Evolutionary conservation across 345 rosid species (phyloP).

Genomic region (Capsella bursapastoris): DNA sequence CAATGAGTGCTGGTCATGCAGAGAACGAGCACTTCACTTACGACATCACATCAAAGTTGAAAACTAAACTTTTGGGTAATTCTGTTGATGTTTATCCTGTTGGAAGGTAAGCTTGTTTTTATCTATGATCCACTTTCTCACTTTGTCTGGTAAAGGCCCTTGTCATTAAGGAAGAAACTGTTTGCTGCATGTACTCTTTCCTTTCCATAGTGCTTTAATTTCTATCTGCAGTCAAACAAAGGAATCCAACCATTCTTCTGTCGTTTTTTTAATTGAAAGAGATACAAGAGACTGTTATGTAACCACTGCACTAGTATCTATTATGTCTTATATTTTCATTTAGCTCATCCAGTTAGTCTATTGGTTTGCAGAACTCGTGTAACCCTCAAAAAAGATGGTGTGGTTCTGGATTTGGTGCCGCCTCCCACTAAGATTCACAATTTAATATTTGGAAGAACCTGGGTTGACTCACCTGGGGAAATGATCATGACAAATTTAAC

Average conservation of each 20-base stretch:
- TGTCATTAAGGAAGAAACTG: not conserved
- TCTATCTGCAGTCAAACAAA: slow-evolving; percentile 5
- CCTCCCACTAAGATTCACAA: slow-evolving; percentile 79
- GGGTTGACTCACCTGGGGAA: slow-evolving; percentile 85
- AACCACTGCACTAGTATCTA: slow-evolving; percentile 2
- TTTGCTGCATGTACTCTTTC: slow-evolving; percentile 14
- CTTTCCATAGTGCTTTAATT: not conserved
- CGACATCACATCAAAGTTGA: slow-evolving; percentile 82
- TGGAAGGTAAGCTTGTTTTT: slow-evolving; percentile 56
- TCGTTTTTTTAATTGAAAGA: not conserved
- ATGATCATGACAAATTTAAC: slow-evolving; percentile 77
- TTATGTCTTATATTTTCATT: slow-evolving; percentile 9
- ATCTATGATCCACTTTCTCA: slow-evolving; percentile 8
- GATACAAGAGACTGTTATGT: not conserved
- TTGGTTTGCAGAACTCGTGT: slow-evolving; percentile 62
- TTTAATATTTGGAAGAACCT: slow-evolving; percentile 79
- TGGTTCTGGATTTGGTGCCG: slow-evolving; percentile 74
- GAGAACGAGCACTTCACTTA: slow-evolving; percentile 87
- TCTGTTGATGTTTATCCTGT: slow-evolving; percentile 74
- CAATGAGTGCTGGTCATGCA: slow-evolving; percentile 93
- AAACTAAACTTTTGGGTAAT: slow-evolving; percentile 83
- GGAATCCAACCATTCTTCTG: not conserved
- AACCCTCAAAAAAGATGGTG: slow-evolving; percentile 70
- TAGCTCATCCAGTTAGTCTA: slow-evolving; percentile 23
- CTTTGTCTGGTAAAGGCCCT: not conserved